Evolutionary conservation across 768 basidiomycete species (phyloP).

Genomic region (Dictyophora rubrovolvata): DNA sequence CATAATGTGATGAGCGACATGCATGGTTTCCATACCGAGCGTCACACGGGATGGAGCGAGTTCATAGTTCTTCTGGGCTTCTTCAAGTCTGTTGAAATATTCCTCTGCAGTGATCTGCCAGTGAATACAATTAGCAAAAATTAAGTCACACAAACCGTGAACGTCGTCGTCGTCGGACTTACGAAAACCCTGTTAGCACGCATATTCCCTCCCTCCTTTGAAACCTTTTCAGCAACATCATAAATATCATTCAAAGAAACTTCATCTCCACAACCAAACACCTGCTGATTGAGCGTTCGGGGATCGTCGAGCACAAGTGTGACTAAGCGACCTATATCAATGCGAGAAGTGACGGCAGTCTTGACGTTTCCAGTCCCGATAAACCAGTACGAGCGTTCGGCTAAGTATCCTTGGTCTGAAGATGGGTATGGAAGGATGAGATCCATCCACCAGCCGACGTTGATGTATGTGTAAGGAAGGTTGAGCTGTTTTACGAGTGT

Average conservation of each 20-base stretch:
- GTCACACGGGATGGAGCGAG: too few species aligned
- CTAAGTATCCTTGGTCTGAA: slow-evolving; percentile 4
- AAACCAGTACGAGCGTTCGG: slow-evolving; percentile 9
- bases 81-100: too few species aligned
- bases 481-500: slow-evolving; percentile 17
- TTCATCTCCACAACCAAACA: slow-evolving; percentile 21
- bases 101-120: too few species aligned
- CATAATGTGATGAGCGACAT: slow-evolving; percentile 12
- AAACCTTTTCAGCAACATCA: slow-evolving; percentile 13
- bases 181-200: slow-evolving; percentile 8
- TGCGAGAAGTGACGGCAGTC: slow-evolving; percentile 16
- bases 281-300: slow-evolving; percentile 23
- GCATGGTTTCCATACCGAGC: too few species aligned
- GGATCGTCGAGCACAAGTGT: slow-evolving; percentile 22
- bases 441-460: slow-evolving; percentile 25
- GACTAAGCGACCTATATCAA: slow-evolving; percentile 21
- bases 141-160: too few species aligned
- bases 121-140: too few species aligned
- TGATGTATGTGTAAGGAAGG: slow-evolving; percentile 23
- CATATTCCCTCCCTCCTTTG: slow-evolving; percentile 12
- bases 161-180: background rate
- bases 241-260: slow-evolving; percentile 17
- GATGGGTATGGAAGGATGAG: slow-evolving; percentile 6
- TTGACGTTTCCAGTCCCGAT: slow-evolving; percentile 15
- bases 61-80: too few species aligned